Conservation (phyloP, 305 asterid species). For the Coffea humblotiana region DNA sequence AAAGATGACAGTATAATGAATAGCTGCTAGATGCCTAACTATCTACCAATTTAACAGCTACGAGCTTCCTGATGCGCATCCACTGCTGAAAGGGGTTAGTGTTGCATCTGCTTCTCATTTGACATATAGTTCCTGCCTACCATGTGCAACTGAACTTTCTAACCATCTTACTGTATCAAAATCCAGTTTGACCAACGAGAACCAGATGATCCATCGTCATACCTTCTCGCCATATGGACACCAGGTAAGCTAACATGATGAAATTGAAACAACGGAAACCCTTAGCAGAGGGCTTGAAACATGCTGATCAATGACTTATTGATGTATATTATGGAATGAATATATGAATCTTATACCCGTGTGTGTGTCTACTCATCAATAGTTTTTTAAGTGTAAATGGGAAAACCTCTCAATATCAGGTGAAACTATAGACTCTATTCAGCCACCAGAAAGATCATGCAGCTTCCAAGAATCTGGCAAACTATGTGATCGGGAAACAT, state of each 20-base stretch:
- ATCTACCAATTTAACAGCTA: slow-evolving; percentile 61
- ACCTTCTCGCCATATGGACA: slow-evolving; percentile 79
- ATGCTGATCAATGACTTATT: too few species aligned
- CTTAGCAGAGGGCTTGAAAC: background rate
- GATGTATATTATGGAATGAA: background rate
- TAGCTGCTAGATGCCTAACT: slow-evolving; percentile 20
- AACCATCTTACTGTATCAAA: slow-evolving; percentile 23
- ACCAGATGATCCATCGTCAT: slow-evolving; percentile 89
- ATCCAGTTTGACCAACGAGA: slow-evolving; percentile 89
- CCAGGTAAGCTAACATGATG: slow-evolving; percentile 33
- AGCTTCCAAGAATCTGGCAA: slow-evolving; percentile 57
- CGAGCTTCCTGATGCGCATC: slow-evolving; percentile 95
- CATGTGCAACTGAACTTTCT: background rate
- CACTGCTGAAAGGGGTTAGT: slow-evolving; percentile 84
- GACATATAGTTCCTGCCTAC: slow-evolving; percentile 2
- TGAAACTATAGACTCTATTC: slow-evolving; percentile 80
- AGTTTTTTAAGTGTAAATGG: background rate
- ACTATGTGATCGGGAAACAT: slow-evolving; percentile 74
- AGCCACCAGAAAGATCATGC: slow-evolving; percentile 81
- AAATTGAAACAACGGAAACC: background rate
- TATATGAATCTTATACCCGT: background rate
- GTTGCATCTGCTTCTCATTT: slow-evolving; percentile 20
- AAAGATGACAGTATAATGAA: slow-evolving; percentile 3
- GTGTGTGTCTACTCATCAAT: background rate
- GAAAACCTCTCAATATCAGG: slow-evolving; percentile 46